Percentiles rank a stretch among this genome's conserved stretches.
Evolutionary conservation across 2,329 filamentous ascomycete genomes (phyloP).

Genomic region (Cryphonectria parasitica): DNA sequence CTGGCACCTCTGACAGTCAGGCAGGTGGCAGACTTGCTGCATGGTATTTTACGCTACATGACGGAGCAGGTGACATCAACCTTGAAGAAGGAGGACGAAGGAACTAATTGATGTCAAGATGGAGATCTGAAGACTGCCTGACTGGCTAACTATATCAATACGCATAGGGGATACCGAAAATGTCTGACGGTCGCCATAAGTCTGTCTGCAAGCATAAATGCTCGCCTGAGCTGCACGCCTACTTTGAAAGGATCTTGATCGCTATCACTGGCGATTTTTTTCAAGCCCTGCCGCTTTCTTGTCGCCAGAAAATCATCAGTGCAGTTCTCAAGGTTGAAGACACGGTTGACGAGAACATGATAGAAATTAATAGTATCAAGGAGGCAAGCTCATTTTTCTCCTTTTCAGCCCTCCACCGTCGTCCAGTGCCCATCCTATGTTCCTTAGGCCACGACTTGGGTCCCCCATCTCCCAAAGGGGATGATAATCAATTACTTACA

Average conservation of each 20-base stretch:
- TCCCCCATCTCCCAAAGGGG: neutral
- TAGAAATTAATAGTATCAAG: neutral
- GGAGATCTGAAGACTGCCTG: no score
- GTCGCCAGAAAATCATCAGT: neutral
- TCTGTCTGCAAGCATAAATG: neutral
- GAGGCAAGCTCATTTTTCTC: neutral
- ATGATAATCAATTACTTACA: neutral
- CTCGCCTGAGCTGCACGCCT: neutral
- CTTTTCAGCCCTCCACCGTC: no score
- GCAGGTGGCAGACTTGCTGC: neutral
- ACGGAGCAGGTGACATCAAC: neutral
- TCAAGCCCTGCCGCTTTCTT: neutral
- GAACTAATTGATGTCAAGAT: neutral
- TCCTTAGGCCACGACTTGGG: no score
- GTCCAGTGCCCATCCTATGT: no score
- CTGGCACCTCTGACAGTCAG: neutral
- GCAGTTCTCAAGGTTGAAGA: neutral
- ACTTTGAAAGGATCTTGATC: neutral
- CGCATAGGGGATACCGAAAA: neutral
- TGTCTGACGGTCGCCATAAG: neutral
- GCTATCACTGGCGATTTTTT: no score
- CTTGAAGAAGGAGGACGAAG: neutral
- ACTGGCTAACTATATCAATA: neutral
- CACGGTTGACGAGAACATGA: neutral
- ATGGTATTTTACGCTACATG: neutral